These are phyloP conservation scores for Cordyceps farinosa DNA, from an alignment of 2,329 filamentous ascomycete genomes.

Conservation along the genomic window DNA sequence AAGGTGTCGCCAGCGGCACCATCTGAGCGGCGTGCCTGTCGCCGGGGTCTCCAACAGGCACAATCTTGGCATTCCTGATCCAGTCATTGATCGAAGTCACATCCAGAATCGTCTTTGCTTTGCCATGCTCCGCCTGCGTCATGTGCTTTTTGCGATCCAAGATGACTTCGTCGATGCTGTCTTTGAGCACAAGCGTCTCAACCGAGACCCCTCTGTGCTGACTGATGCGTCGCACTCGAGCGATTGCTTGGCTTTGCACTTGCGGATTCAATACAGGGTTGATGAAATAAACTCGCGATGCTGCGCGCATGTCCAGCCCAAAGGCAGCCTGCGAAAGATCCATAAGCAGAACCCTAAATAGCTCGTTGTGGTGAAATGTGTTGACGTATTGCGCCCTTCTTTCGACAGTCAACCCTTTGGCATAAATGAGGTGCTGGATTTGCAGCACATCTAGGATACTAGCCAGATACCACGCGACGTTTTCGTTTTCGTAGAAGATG, in stretches of 20 bases:
- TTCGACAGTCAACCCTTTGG: constrained; percentile 56
- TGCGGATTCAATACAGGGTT: constrained; percentile 83
- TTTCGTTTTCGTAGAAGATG: constrained; percentile 87
- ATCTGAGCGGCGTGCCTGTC: constrained; percentile 45
- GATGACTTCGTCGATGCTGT: constrained; percentile 83
- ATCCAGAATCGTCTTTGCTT: constrained; percentile 55
- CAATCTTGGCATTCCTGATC: constrained; percentile 52
- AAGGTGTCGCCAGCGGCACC: constrained; percentile 41
- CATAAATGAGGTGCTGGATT: constrained; percentile 63
- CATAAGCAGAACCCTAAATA: constrained; percentile 80
- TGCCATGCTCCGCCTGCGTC: constrained; percentile 62
- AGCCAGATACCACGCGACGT: constrained; percentile 80
- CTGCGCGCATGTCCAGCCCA: constrained; percentile 78
- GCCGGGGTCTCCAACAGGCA: constrained; percentile 29
- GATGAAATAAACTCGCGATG: constrained; percentile 84
- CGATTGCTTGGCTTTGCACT: constrained; percentile 86
- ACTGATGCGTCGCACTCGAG: constrained; percentile 82
- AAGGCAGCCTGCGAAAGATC: constrained; percentile 87
- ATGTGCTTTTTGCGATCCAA: constrained; percentile 69
- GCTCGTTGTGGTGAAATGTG: constrained; percentile 67
- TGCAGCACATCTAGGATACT: constrained; percentile 72
- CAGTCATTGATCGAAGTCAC: constrained; percentile 56
- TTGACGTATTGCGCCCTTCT: constrained; percentile 72
- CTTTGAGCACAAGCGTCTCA: constrained; percentile 76
- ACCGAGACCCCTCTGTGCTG: constrained; percentile 76